Evolutionary conservation across 345 rosid genomes (phyloP).

Genomic region (Populus simonii): DNA sequence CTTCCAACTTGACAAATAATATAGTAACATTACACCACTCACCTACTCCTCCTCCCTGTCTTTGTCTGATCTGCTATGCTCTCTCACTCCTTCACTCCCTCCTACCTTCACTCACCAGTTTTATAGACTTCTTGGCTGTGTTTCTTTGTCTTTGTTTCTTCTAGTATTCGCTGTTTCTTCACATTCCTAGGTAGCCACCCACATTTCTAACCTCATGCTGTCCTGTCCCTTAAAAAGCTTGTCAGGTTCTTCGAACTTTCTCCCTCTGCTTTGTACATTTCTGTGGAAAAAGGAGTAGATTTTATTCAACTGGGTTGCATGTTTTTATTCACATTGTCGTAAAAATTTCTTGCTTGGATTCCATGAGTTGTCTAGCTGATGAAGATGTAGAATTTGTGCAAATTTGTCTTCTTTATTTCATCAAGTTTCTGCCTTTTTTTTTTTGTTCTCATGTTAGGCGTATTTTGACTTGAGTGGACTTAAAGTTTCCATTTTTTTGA

Average conservation of each 20-base stretch:
- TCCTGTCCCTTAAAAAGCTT: not conserved
- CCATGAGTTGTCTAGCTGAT: not conserved
- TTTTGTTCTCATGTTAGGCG: not conserved
- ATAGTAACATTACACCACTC: not conserved
- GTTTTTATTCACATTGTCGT: not conserved
- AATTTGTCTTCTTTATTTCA: not conserved
- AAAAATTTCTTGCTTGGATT: not conserved
- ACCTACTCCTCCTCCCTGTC: not conserved
- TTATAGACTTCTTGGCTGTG: not conserved
- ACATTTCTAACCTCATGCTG: not conserved
- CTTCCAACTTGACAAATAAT: not conserved
- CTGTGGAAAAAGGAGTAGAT: not conserved
- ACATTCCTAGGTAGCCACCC: not conserved
- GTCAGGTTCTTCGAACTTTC: conserved; percentile 3
- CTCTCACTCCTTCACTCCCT: not conserved
- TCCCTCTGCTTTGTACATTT: not conserved
- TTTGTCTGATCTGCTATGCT: not conserved
- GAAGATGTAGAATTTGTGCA: conserved; percentile 8
- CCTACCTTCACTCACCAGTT: not conserved
- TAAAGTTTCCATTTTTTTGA: not conserved
- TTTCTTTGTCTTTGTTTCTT: not conserved
- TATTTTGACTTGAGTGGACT: not conserved
- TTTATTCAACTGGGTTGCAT: not conserved
- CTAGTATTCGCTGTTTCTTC: not conserved
- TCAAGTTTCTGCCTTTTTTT: not conserved